Percentiles rank a stretch among this genome's conserved stretches.
These are phyloP conservation scores for Wickerhamomyces pijperi DNA, from an alignment of 805 yeast genomes.

Conservation along the genomic window DNA sequence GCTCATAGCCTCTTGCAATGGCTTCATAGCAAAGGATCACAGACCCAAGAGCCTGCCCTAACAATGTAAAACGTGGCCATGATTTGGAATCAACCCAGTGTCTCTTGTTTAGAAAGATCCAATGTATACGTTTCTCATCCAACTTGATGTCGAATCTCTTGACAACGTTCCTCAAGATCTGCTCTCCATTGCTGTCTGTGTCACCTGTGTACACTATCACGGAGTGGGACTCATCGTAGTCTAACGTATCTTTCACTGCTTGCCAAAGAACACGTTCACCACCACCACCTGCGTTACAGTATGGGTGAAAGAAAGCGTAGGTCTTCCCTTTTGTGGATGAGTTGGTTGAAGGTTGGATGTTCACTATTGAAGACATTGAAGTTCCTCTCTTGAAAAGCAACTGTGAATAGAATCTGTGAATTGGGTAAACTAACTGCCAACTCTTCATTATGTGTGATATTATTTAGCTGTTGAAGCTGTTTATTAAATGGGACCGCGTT, in stretches of 20 bases:
- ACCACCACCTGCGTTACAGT: conserved; percentile 94
- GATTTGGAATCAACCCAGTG: conserved; percentile 54
- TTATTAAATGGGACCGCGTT: no score
- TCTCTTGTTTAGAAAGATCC: conserved; percentile 47
- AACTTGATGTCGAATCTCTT: conserved; percentile 45
- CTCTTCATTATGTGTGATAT: no score
- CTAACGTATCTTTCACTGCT: conserved; percentile 65
- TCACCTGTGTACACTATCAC: conserved; percentile 71
- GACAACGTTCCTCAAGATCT: conserved; percentile 40
- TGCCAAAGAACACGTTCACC: conserved; percentile 97
- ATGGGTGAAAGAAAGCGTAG: conserved; percentile 91
- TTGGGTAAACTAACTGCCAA: no score
- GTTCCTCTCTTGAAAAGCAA: no score
- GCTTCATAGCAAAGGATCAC: conserved; percentile 61
- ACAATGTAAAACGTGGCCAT: conserved; percentile 72
- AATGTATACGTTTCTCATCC: conserved; percentile 43
- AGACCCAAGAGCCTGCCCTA: conserved; percentile 86
- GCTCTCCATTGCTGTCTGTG: conserved; percentile 31
- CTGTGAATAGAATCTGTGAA: no score
- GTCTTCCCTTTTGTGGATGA: conserved; percentile 18
- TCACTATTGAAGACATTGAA: neutral
- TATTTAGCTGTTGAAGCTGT: no score
- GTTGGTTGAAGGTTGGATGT: neutral
- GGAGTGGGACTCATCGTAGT: conserved; percentile 34
- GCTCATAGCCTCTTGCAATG: no score